phyloP scores from a whole-genome alignment of 768 basidiomycete genomes.

The Gyrodon lividus region DNA sequence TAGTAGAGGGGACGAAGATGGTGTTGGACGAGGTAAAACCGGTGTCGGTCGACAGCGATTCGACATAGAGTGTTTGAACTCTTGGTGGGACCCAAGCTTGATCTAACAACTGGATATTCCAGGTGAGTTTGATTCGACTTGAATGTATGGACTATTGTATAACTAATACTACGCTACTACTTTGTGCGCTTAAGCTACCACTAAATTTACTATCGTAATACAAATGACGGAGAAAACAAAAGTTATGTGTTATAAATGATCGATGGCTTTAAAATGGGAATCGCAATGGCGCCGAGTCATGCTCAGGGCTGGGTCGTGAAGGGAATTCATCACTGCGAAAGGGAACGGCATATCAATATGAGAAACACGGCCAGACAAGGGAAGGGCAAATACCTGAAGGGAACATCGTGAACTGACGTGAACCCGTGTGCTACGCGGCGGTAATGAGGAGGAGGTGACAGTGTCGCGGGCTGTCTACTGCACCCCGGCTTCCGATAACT shows the following conservation, averaged over 20 bases:
- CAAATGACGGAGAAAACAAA: not conserved
- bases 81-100: not conserved
- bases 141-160: conserved; percentile 1
- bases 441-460: conserved; percentile 31
- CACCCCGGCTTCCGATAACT: conserved; percentile 7
- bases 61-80: not conserved
- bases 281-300: conserved; percentile 17
- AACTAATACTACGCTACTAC: conserved; percentile 16
- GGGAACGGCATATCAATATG: not conserved
- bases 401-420: conserved; percentile 5
- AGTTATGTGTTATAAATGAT: not conserved
- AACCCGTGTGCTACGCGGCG: conserved; percentile 23
- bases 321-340: conserved; percentile 16
- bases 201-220: conserved; percentile 8
- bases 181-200: conserved; percentile 18
- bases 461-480: conserved; percentile 14
- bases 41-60: conserved; percentile 9
- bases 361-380: not conserved
- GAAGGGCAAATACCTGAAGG: conserved; percentile 15
- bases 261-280: conserved; percentile 27
- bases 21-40: conserved; percentile 57
- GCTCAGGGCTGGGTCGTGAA: conserved; percentile 15
- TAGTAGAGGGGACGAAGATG: conserved; percentile 80
- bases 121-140: conserved; percentile 12
- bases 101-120: not conserved